Conservation (phyloP, 306 rosid species). For the Cyamopsis tetragonoloba region DNA sequence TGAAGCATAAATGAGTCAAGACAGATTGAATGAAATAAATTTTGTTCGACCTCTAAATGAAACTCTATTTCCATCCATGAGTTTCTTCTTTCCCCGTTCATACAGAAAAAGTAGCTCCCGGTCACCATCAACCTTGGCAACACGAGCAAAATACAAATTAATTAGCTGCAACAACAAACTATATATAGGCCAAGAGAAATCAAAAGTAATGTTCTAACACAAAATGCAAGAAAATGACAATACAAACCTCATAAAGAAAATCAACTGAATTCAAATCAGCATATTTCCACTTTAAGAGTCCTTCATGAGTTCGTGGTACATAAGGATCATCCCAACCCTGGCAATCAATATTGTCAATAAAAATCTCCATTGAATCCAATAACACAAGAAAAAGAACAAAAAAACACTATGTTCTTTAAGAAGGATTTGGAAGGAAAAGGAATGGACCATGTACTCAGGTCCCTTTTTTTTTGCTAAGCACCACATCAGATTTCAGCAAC, state of each 20-base stretch:
- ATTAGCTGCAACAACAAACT: slow-evolving; percentile 16
- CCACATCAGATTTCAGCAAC: slow-evolving; percentile 10
- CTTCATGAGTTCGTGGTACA: slow-evolving; percentile 94
- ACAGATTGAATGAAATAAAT: slow-evolving; percentile 3
- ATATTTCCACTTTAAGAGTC: slow-evolving; percentile 97
- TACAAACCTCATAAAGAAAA: slow-evolving; percentile 87
- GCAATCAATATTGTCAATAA: slow-evolving; percentile 21
- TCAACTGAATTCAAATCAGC: slow-evolving; percentile 90
- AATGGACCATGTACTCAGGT: slow-evolving; percentile 16
- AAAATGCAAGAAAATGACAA: slow-evolving; percentile 12
- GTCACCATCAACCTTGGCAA: slow-evolving; percentile 68
- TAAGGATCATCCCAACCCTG: slow-evolving; percentile 99
- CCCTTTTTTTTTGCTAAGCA: neutral
- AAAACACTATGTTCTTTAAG: neutral
- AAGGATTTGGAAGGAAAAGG: slow-evolving; percentile 20
- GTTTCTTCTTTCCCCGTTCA: slow-evolving; percentile 92
- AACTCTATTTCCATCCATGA: slow-evolving; percentile 88
- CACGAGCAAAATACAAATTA: slow-evolving; percentile 33
- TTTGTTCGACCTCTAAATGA: slow-evolving; percentile 59
- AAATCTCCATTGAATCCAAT: slow-evolving; percentile 13
- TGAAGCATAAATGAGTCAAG: neutral
- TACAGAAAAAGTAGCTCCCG: slow-evolving; percentile 60
- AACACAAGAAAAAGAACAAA: neutral
- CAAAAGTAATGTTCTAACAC: slow-evolving; percentile 20
- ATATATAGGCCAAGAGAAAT: neutral